Conservation (phyloP, 169 alveolate genomes). For the Plasmodium berghei region DNA sequence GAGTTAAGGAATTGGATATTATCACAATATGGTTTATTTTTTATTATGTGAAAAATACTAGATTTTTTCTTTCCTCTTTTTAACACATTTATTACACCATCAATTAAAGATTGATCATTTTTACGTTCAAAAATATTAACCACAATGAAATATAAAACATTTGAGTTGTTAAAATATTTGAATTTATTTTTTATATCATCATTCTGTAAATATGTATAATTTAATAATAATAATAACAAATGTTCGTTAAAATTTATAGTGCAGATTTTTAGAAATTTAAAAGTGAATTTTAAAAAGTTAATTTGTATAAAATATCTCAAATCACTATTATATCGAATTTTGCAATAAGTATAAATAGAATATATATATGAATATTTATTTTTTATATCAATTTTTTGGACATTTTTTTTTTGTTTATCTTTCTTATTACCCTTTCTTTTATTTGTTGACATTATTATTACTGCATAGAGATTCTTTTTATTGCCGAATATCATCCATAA, state of each 20-base stretch:
- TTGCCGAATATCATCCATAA: not conserved
- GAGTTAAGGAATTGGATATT: too few relatives aligned
- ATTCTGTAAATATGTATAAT: too few relatives aligned
- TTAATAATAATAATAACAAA: too few relatives aligned
- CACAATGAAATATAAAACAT: not conserved
- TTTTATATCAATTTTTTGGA: not conserved
- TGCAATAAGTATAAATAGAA: slow-evolving; percentile 1
- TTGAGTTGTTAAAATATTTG: not conserved
- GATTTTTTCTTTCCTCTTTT: too few relatives aligned
- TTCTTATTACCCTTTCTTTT: not conserved
- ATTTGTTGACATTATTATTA: not conserved
- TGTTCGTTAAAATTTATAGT: slow-evolving; percentile 12
- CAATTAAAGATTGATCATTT: too few relatives aligned
- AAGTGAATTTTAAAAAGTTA: not conserved
- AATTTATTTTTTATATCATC: slow-evolving; percentile 9
- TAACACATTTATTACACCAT: too few relatives aligned
- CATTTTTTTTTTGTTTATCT: not conserved
- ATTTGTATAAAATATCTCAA: slow-evolving; percentile 1
- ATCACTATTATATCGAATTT: not conserved
- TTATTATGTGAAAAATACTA: too few relatives aligned
- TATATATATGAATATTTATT: slow-evolving; percentile 10
- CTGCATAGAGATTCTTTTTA: slow-evolving; percentile 17
- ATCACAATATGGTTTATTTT: too few relatives aligned
- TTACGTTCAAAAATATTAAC: too few relatives aligned
- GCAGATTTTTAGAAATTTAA: not conserved